These are phyloP conservation scores for Penicillium atrosanguineum DNA, from an alignment of 495 filamentous ascomycete species.

Conservation along the genomic window DNA sequence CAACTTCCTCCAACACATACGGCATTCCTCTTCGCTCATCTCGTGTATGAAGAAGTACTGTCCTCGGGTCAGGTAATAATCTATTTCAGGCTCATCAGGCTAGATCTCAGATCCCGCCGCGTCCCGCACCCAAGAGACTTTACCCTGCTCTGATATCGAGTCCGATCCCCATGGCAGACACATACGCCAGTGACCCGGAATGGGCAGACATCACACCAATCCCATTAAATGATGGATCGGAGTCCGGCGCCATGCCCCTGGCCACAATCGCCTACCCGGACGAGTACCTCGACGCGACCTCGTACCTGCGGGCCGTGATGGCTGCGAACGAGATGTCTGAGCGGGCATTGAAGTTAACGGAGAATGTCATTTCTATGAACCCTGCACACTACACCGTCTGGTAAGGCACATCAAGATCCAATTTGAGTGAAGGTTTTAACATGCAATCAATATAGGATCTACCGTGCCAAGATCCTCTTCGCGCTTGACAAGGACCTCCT, in stretches of 20 bases:
- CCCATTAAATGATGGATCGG: slow-evolving; percentile 72
- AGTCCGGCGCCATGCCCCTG: slow-evolving; percentile 59
- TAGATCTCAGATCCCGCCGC: neutral
- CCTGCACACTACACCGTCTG: slow-evolving; percentile 98
- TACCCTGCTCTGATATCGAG: neutral
- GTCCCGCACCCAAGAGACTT: neutral
- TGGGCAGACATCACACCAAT: slow-evolving; percentile 87
- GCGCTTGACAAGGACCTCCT: slow-evolving; percentile 62
- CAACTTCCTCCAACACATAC: neutral
- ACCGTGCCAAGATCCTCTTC: slow-evolving; percentile 75
- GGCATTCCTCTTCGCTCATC: neutral
- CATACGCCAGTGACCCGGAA: slow-evolving; percentile 65
- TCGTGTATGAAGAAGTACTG: neutral
- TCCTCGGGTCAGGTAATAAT: neutral
- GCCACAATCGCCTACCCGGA: slow-evolving; percentile 84
- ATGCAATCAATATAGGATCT: slow-evolving; percentile 56
- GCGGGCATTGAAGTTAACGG: slow-evolving; percentile 77
- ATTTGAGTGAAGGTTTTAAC: slow-evolving; percentile 1
- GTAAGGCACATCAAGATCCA: slow-evolving; percentile 37
- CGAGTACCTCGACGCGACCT: slow-evolving; percentile 82
- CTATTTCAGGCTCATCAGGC: neutral
- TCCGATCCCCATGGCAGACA: slow-evolving; percentile 27
- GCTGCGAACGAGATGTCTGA: slow-evolving; percentile 76
- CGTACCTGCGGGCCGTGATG: slow-evolving; percentile 94
- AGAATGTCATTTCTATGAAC: slow-evolving; percentile 86